Evolutionary conservation across 805 yeast genomes (phyloP).

Genomic region (Kuraishia piskuri): DNA sequence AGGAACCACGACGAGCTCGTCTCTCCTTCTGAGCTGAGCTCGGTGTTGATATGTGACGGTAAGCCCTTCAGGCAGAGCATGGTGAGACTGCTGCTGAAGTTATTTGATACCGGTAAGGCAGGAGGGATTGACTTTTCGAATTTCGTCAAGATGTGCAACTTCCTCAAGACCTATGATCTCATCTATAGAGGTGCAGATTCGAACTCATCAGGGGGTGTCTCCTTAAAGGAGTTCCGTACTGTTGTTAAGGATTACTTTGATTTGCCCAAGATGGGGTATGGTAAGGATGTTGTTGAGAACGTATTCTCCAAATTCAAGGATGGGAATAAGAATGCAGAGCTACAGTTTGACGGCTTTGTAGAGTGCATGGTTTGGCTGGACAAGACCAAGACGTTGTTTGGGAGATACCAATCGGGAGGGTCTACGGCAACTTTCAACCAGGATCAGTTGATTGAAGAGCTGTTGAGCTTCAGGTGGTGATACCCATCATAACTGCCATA

Average conservation of each 20-base stretch:
- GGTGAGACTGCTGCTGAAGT: conserved; percentile 7
- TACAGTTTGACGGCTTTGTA: background rate
- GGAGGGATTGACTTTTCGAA: conserved; percentile 9
- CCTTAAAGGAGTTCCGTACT: conserved; percentile 17
- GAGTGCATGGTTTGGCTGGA: conserved; percentile 6
- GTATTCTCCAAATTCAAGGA: background rate
- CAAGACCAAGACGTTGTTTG: background rate
- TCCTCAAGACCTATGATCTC: conserved; percentile 21
- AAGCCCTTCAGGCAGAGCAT: conserved; percentile 9
- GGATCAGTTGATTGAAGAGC: background rate
- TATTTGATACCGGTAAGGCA: conserved; percentile 5
- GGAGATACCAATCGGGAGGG: background rate
- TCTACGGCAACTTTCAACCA: background rate
- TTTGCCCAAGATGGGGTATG: background rate
- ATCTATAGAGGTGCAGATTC: conserved; percentile 21
- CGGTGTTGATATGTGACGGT: background rate
- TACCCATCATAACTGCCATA: background rate
- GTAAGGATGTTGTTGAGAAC: background rate
- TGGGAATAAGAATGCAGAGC: background rate
- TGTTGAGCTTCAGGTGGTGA: background rate
- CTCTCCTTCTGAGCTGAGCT: background rate
- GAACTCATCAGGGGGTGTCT: conserved; percentile 17
- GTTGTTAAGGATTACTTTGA: background rate
- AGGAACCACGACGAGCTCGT: background rate
- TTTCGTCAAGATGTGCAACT: conserved; percentile 19